Evolutionary conservation across 345 rosid genomes (phyloP).

Genomic region (Erodium maritimum): DNA sequence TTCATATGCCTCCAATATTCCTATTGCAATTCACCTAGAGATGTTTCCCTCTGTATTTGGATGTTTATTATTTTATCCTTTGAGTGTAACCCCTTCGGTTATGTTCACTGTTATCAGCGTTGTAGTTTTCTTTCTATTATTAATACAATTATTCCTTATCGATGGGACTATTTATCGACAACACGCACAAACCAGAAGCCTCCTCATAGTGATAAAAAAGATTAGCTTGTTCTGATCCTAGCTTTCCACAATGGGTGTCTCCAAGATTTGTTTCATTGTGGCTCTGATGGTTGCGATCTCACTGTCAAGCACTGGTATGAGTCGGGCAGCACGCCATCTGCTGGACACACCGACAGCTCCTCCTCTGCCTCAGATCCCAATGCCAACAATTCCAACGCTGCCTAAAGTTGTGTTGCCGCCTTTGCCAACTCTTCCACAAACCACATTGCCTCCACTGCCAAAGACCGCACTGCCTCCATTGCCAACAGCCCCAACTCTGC

Average conservation of each 20-base stretch:
- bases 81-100: neutral
- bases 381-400: no score
- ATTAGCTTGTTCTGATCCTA: neutral
- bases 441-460: no score
- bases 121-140: neutral
- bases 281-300: neutral
- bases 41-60: neutral
- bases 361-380: no score
- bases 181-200: no score
- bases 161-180: no score
- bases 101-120: neutral
- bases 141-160: no score
- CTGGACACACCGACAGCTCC: no score
- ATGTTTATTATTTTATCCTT: neutral
- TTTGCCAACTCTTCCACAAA: no score
- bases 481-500: slow-evolving; percentile 7
- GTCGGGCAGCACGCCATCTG: neutral
- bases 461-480: no score
- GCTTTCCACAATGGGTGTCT: neutral
- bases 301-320: neutral
- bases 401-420: no score
- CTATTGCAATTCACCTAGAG: neutral
- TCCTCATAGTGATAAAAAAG: no score
- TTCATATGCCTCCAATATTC: neutral
- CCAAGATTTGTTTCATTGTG: neutral